Evolutionary conservation across 495 filamentous ascomycete species (phyloP), one percentile per base, ranked within the genome.

Genomic region (Penicilliopsis zonata): DNA sequence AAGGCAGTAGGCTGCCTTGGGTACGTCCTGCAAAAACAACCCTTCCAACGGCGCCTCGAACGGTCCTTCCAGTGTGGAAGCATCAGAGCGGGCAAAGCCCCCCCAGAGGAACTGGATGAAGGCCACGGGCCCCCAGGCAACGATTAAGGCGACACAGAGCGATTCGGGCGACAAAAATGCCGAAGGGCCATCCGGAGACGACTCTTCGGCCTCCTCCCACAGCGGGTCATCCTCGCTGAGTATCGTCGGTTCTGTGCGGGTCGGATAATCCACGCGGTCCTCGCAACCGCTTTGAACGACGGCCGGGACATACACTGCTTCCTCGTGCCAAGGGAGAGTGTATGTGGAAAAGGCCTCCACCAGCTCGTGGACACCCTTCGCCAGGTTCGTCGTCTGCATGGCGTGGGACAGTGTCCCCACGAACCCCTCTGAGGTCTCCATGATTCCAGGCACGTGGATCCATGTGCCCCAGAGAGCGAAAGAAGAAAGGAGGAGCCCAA

Each of bases 401-500:
- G 34, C 15, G 23, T 34, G 22, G 22, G 28, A 28, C 20, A 41
- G 28, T 13, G 34, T 25, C 30, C 18, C 16, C 20, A 30, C 3
- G 29, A 32, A 31, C 6, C 28, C 23, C 16, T 39, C 18, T 17
- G 9, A n/a, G 16, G 40, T 35, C 9, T 17, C n/a, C 13, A 22
- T 42, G 17, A 42, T 21, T 4, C 35, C 35, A 10, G 35, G 40
- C 4, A 42, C 24, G 13, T 34, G 26, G 13, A 33, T 27, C 18
- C 37, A 33, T 18, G 36, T 24, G 15, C 35, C 30, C 28, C 30
- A 36, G 28, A 46, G 24, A 26, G 43, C 16, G 12, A 34, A 18
- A 20, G 17, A 20, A 21, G 26, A 19, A 18, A 39, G 5, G 28
- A 41, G 29, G 16, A 42, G 13, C 1, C 35, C 35, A 18, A 37